Evolutionary conservation across 176 grass and related monocot species (phyloP).

Genomic region (Bothriochloa decipiens): DNA sequence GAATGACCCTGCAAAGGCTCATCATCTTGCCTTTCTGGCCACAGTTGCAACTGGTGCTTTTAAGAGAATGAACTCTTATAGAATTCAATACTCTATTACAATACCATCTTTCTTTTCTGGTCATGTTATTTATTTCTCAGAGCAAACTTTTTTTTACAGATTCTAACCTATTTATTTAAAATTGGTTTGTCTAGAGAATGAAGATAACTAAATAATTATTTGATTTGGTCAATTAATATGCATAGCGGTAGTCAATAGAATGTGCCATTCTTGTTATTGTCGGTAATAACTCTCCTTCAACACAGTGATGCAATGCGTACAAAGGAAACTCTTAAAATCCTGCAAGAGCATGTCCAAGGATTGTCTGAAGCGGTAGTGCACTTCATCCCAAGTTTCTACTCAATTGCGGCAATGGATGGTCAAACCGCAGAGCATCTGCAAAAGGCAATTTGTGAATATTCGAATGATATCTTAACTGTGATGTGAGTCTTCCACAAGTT

Average conservation of each 20-base stretch:
- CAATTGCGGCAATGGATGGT: conserved; percentile 91
- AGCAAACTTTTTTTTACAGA: background rate
- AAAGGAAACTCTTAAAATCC: conserved; percentile 87
- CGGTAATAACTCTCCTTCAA: conserved; percentile 11
- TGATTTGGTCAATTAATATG: background rate
- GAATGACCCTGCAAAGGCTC: background rate
- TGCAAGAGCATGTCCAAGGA: conserved; percentile 72
- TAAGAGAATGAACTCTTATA: background rate
- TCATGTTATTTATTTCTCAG: background rate
- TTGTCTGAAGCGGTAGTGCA: conserved; percentile 71
- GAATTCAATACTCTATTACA: background rate
- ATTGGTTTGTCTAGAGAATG: background rate
- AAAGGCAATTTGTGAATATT: conserved; percentile 80
- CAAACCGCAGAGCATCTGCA: conserved; percentile 92
- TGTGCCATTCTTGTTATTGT: conserved; percentile 25
- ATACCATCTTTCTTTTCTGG: background rate
- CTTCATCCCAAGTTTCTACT: conserved; percentile 95
- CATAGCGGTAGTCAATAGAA: background rate
- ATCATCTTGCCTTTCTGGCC: background rate
- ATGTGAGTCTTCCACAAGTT: conserved; percentile 62
- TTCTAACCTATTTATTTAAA: background rate
- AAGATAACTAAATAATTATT: conserved; percentile 20
- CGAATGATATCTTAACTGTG: conserved; percentile 77
- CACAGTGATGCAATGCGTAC: conserved; percentile 82
- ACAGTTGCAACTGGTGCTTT: background rate